These are phyloP conservation scores for Pseudocercospora eumusae DNA, from an alignment of 2,329 filamentous ascomycete species.

Conservation along the genomic window DNA sequence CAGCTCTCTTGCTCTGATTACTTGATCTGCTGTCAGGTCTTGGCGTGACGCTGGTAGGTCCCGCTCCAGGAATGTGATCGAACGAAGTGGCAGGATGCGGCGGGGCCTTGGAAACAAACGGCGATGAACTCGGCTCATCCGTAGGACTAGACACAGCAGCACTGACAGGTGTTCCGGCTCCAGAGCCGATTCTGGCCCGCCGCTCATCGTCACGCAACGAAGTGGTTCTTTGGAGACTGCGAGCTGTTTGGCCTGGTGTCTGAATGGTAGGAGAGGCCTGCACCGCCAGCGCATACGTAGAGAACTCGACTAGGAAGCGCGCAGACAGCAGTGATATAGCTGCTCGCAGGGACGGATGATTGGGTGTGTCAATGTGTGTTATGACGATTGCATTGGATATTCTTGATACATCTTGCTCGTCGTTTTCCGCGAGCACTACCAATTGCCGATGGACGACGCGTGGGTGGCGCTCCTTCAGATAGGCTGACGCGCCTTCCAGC, in stretches of 20 bases:
- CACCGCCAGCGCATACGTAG: conserved; percentile 50
- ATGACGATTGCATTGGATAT: conserved; percentile 26
- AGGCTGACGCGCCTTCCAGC: conserved; percentile 34
- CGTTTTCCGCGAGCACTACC: conserved; percentile 28
- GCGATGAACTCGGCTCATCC: conserved; percentile 30
- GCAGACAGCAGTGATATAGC: conserved; percentile 50
- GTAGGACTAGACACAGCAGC: conserved; percentile 31
- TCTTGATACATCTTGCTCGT: conserved; percentile 16
- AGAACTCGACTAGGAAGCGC: conserved; percentile 50
- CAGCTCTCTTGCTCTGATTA: conserved; percentile 28
- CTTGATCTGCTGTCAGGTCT: conserved; percentile 41
- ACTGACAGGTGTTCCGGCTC: conserved; percentile 25
- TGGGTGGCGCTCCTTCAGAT: conserved; percentile 37
- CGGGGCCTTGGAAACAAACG: conserved; percentile 30
- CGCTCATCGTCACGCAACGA: conserved; percentile 31
- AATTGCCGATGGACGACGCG: conserved; percentile 40
- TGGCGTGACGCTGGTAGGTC: conserved; percentile 41
- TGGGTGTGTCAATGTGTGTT: conserved; percentile 19
- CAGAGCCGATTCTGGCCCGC: conserved; percentile 27
- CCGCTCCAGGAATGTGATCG: conserved; percentile 53
- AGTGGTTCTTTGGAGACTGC: conserved; percentile 42
- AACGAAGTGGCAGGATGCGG: conserved; percentile 56
- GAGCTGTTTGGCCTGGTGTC: conserved; percentile 62
- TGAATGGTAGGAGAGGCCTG: conserved; percentile 67
- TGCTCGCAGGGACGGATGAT: conserved; percentile 43